Percentiles rank a stretch among this genome's conserved stretches.
Conservation (phyloP, 768 basidiomycete genomes). For the Serendipita indica region DNA sequence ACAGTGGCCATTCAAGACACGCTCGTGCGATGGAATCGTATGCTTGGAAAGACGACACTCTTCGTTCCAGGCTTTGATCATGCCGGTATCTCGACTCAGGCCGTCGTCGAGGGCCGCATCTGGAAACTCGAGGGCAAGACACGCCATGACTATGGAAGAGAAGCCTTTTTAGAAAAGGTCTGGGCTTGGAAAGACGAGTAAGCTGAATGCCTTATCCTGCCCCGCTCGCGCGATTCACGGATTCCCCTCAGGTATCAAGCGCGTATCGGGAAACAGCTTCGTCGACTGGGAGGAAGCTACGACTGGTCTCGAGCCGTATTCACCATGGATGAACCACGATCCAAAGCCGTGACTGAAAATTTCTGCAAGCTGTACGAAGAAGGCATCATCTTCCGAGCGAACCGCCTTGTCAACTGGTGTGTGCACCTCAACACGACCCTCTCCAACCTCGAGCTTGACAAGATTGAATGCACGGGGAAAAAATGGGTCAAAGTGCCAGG, state of each 20-base stretch:
- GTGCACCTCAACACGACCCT: constrained; percentile 88
- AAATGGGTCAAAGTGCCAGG: constrained; percentile 85
- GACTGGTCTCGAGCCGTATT: constrained; percentile 94
- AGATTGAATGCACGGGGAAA: constrained; percentile 72
- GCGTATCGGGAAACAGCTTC: constrained; percentile 81
- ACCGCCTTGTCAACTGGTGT: constrained; percentile 97
- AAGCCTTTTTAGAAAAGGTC: constrained; percentile 77
- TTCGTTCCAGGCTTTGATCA: constrained; percentile 96
- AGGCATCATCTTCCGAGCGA: constrained; percentile 85
- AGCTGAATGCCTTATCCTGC: constrained; percentile 20
- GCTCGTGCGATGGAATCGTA: constrained; percentile 89
- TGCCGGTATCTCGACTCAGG: constrained; percentile 95
- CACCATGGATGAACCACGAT: constrained; percentile 80
- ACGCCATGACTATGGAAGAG: constrained; percentile 88
- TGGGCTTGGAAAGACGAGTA: constrained; percentile 97
- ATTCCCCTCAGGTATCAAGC: constrained; percentile 55
- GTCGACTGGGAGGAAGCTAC: constrained; percentile 79
- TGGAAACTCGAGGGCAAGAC: constrained; percentile 71
- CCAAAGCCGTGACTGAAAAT: constrained; percentile 77
- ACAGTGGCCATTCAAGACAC: constrained; percentile 85
- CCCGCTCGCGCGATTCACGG: background rate
- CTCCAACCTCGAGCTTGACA: constrained; percentile 97
- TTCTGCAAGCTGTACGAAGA: constrained; percentile 88
- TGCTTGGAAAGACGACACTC: constrained; percentile 81
- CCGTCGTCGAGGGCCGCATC: constrained; percentile 87